Base-by-base conservation (phyloP, 1,284 basidiomycete species). In the Caloboletus firmus region DNA sequence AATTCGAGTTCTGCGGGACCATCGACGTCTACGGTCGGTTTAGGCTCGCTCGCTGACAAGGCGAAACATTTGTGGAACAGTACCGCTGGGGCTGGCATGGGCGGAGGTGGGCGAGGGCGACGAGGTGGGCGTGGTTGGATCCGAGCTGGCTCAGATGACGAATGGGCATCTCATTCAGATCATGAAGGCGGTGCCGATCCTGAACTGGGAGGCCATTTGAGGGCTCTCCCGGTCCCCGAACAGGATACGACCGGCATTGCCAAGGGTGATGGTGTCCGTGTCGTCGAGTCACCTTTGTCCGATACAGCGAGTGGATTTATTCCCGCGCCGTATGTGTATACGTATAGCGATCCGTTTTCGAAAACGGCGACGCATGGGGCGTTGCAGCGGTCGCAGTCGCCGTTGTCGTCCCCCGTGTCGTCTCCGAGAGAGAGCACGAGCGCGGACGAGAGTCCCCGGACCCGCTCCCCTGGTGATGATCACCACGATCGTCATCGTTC, bases 41-140 rank as follows among this genome's bases (percentile, higher is more conserved):
- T 55, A 3, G 46, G 51, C 13, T 49, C 62, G 30, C 45, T 71
- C 0, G 45, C 60, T 1, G 58, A 62, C 24, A 71, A 59, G 50
- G 35, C 59, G 17, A 63, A 56, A 8, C 51, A 18, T 3, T 26
- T 60, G 22, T 68, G 67, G 69, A 39, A 51, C 35, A 51, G 46
- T 22, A 45, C 45, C 22, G 31, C 20, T 15, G 26, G 28, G 18
- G 24, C 28, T 17, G 20, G 18, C 4, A 43, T 42, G n/a, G 31
- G 51, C 2, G 39, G 50, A 28, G 43, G 47, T 1, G 42, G 45
- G 12, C 26, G 30, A 40, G 58, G 62, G 9, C 61, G 58, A 52
- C 64, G 66, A 55, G 61, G 66, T 53, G 62, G 62, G 51, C 68
- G 72, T 47, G 76, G 76, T 31, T 79, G 79, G 78, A 65, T 77